These are phyloP conservation scores for Cryptococcus wingfieldii DNA, from an alignment of 1,284 basidiomycete species.

Conservation along the genomic window DNA sequence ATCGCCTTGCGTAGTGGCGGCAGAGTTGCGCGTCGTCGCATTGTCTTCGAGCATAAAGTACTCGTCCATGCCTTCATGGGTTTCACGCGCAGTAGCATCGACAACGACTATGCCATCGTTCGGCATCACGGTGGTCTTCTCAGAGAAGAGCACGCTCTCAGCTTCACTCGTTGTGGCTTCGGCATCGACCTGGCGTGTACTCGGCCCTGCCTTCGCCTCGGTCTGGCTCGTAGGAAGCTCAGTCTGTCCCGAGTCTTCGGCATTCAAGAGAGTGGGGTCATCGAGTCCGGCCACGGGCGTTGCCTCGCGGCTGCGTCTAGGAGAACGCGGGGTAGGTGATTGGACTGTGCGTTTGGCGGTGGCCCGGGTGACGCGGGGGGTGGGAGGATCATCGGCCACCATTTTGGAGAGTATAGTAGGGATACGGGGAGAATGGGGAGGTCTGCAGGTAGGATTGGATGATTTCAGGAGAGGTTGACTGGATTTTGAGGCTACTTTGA, in stretches of 20 bases:
- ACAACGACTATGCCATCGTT: slow-evolving; percentile 20
- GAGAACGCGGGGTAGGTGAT: neutral
- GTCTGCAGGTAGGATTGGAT: too few relatives aligned
- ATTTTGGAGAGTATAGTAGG: neutral
- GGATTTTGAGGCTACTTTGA: too few relatives aligned
- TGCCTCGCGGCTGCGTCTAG: slow-evolving; percentile 20
- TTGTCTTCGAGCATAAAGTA: slow-evolving; percentile 1
- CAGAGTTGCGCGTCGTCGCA: slow-evolving; percentile 12
- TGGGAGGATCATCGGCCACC: neutral
- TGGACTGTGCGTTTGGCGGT: neutral
- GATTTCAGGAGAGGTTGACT: too few relatives aligned
- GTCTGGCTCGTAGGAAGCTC: neutral
- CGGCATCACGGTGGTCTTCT: slow-evolving; percentile 12
- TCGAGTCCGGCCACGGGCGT: slow-evolving; percentile 14
- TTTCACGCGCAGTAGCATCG: slow-evolving; percentile 20
- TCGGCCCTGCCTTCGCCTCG: slow-evolving; percentile 6
- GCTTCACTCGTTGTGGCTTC: slow-evolving; percentile 26
- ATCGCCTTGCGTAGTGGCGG: slow-evolving; percentile 15
- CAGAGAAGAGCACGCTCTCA: slow-evolving; percentile 37
- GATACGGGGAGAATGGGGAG: neutral
- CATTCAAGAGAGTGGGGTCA: neutral
- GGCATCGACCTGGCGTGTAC: slow-evolving; percentile 4
- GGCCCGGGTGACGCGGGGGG: neutral
- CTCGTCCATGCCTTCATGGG: neutral
- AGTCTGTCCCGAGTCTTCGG: slow-evolving; percentile 2